Conservation (phyloP, 2,329 filamentous ascomycete species). For the Periconia sp. region DNA sequence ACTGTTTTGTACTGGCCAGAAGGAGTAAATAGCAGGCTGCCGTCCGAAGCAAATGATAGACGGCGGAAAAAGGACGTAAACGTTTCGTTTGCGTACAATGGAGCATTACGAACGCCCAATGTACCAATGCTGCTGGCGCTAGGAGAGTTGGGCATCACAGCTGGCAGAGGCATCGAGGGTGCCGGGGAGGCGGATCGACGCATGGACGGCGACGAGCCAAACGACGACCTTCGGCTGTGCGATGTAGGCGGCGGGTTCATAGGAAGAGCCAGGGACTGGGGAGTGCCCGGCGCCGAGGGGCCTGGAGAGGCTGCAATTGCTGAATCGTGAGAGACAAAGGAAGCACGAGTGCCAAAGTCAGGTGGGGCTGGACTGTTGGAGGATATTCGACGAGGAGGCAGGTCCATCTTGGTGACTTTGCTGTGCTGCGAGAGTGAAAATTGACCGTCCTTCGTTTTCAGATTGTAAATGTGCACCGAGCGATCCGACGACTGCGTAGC, state of each 20-base stretch:
- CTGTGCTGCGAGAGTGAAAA: constrained; percentile 79
- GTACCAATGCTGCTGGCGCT: constrained; percentile 65
- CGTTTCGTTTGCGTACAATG: constrained; percentile 94
- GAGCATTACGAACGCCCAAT: constrained; percentile 70
- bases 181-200: constrained; percentile 90
- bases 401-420: constrained; percentile 86
- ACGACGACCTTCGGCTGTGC: constrained; percentile 92
- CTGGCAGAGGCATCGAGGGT: constrained; percentile 88
- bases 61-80: constrained; percentile 95
- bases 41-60: constrained; percentile 92
- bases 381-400: constrained; percentile 87
- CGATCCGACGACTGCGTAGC: constrained; percentile 97
- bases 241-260: constrained; percentile 97
- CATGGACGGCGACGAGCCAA: constrained; percentile 74
- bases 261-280: constrained; percentile 81
- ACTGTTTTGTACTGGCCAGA: constrained; percentile 92
- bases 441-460: constrained; percentile 95
- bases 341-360: constrained; percentile 70
- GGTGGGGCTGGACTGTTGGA: constrained; percentile 90
- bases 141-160: constrained; percentile 93
- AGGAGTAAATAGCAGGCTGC: constrained; percentile 88
- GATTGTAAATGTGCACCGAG: constrained; percentile 94
- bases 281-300: constrained; percentile 90
- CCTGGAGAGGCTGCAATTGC: constrained; percentile 71
- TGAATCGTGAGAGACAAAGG: constrained; percentile 60